These are phyloP conservation scores for Poterioochromonas sp. DNA, from an alignment of 352 stramenopile genomes.

Conservation along the genomic window DNA sequence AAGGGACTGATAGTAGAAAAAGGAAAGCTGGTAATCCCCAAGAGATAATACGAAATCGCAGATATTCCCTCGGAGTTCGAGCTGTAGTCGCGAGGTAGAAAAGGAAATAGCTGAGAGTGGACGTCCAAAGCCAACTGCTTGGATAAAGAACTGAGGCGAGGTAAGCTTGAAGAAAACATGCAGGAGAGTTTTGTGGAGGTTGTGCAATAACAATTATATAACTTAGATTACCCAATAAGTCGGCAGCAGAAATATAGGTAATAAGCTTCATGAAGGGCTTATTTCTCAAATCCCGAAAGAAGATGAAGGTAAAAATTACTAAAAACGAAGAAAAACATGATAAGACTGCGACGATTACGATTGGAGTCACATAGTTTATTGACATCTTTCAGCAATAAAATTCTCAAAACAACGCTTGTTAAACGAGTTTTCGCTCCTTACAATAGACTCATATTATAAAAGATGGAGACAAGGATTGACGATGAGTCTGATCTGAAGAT, in stretches of 20 bases:
- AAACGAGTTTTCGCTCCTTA: too few species aligned
- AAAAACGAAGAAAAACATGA: background rate
- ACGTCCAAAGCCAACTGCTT: background rate
- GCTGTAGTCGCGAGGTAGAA: background rate
- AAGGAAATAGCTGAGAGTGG: background rate
- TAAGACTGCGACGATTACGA: background rate
- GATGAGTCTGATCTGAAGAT: too few species aligned
- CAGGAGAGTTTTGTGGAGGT: background rate
- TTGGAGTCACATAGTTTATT: too few species aligned
- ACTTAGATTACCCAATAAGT: background rate
- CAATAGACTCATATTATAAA: too few species aligned
- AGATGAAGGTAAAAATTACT: background rate
- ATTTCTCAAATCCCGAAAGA: background rate
- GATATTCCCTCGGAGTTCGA: too few species aligned
- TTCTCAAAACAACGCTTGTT: too few species aligned
- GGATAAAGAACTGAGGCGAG: background rate
- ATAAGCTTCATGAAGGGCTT: background rate
- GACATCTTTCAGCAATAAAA: too few species aligned
- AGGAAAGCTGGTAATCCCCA: background rate
- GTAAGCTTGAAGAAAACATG: background rate
- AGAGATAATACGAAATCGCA: background rate
- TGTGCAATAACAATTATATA: too few species aligned
- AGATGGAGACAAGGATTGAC: too few species aligned
- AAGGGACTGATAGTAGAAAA: background rate
- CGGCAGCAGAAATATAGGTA: background rate